Percentiles rank a stretch among this genome's conserved stretches.
These are phyloP conservation scores for Debaryomycetaceae sp. DNA, from an alignment of 1,139 yeast species.

Conservation along the genomic window DNA sequence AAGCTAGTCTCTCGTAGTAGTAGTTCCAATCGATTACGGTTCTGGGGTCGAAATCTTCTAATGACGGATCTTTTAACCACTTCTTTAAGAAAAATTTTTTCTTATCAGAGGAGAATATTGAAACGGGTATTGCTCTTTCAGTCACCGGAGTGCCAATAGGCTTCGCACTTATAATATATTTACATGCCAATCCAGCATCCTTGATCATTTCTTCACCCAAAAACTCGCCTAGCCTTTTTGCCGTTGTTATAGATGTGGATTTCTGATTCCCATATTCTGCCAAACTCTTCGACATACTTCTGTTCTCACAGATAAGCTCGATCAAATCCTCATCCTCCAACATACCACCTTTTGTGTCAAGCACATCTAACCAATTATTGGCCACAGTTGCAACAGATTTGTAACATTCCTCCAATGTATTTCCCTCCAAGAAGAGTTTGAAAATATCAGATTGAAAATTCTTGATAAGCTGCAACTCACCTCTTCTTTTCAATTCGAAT, in stretches of 20 bases:
- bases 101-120: conserved; percentile 80
- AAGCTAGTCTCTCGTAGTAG: conserved; percentile 85
- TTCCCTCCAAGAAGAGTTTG: conserved; percentile 85
- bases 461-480: conserved; percentile 89
- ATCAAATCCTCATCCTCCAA: conserved; percentile 92
- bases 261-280: conserved; percentile 89
- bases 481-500: conserved; percentile 93
- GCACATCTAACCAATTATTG: conserved; percentile 91
- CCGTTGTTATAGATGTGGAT: conserved; percentile 94
- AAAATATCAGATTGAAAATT: conserved; percentile 95
- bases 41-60: conserved; percentile 86
- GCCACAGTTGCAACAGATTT: conserved; percentile 90
- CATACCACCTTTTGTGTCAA: conserved; percentile 82
- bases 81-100: conserved; percentile 69
- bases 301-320: conserved; percentile 92
- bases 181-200: conserved; percentile 94
- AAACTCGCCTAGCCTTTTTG: conserved; percentile 88
- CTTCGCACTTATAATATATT: conserved; percentile 82
- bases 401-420: conserved; percentile 74
- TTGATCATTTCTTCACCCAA: conserved; percentile 97
- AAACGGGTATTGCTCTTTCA: conserved; percentile 95
- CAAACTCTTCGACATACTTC: conserved; percentile 90
- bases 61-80: conserved; percentile 80
- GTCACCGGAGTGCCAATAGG: conserved; percentile 90
- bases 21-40: conserved; percentile 91